Conservation (phyloP, 2,329 filamentous ascomycete species). For the Aphanoascus verrucosus region DNA sequence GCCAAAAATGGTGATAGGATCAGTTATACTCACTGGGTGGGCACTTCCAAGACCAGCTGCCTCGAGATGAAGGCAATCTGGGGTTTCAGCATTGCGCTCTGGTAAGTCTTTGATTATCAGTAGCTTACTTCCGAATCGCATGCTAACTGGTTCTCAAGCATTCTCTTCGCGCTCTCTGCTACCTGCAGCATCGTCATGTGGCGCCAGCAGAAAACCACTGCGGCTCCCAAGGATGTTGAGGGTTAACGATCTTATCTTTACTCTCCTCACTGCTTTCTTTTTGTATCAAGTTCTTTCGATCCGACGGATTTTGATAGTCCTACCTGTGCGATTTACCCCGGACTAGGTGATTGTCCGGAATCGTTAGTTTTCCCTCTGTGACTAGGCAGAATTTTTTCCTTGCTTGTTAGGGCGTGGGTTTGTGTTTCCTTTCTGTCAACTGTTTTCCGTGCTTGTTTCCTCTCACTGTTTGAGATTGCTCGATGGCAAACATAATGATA, state of each 20-base stretch:
- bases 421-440: too few species aligned
- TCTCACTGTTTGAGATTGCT: neutral
- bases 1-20: constrained; percentile 42
- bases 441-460: neutral
- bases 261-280: neutral
- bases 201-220: constrained; percentile 44
- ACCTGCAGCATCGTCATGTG: constrained; percentile 52
- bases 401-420: neutral
- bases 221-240: constrained; percentile 35
- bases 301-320: constrained; percentile 1
- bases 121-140: neutral
- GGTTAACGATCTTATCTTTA: neutral
- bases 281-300: too few species aligned
- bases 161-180: constrained; percentile 56
- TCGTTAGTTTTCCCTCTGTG: neutral
- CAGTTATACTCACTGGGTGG: constrained; percentile 46
- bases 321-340: neutral
- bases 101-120: constrained; percentile 35
- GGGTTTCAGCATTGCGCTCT: constrained; percentile 72
- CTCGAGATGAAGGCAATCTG: constrained; percentile 78
- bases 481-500: constrained; percentile 3
- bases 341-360: neutral
- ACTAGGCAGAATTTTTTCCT: neutral
- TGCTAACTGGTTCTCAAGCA: constrained; percentile 30
- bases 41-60: constrained; percentile 57